Conservation (phyloP, 2,329 filamentous ascomycete genomes). For the Exophiala lecanii-corni region DNA sequence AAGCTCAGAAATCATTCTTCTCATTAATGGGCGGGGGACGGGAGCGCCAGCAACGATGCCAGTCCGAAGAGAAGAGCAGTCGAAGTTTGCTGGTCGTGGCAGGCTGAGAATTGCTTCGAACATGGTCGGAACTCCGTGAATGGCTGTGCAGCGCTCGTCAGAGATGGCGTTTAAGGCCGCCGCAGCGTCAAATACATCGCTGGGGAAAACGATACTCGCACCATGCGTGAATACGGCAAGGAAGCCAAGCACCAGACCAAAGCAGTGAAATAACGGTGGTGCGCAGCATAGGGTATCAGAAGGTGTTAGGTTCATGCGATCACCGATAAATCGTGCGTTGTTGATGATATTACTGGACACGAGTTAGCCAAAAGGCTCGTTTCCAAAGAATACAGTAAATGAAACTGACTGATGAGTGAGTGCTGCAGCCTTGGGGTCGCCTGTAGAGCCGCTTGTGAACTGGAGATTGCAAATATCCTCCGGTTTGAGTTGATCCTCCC, state of each 20-base stretch:
- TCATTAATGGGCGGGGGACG: constrained; percentile 63
- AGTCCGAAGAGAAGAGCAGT: constrained; percentile 54
- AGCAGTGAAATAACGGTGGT: constrained; percentile 63
- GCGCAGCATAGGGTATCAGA: constrained; percentile 64
- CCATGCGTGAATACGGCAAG: constrained; percentile 85
- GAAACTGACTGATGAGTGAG: constrained; percentile 69
- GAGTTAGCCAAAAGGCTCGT: constrained; percentile 4
- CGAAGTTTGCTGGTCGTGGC: constrained; percentile 7
- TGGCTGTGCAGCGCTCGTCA: constrained; percentile 26
- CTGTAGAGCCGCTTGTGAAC: constrained; percentile 70
- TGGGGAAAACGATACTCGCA: constrained; percentile 77
- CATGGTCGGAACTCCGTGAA: constrained; percentile 35
- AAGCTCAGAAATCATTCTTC: constrained; percentile 63
- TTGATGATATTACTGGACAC: constrained; percentile 46
- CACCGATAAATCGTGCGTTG: constrained; percentile 78
- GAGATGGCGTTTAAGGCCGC: constrained; percentile 53
- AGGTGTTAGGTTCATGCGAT: constrained; percentile 72
- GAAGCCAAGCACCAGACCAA: constrained; percentile 85
- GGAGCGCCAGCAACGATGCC: constrained; percentile 83
- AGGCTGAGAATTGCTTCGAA: constrained; percentile 18
- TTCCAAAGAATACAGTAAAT: too few species aligned
- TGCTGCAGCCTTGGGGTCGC: constrained; percentile 83
- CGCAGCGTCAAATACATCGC: constrained; percentile 76
- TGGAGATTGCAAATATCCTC: constrained; percentile 86
- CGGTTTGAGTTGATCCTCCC: constrained; percentile 7